These are phyloP conservation scores for Raphanus hybrid DNA, from an alignment of 441 rosid species.

Conservation along the genomic window DNA sequence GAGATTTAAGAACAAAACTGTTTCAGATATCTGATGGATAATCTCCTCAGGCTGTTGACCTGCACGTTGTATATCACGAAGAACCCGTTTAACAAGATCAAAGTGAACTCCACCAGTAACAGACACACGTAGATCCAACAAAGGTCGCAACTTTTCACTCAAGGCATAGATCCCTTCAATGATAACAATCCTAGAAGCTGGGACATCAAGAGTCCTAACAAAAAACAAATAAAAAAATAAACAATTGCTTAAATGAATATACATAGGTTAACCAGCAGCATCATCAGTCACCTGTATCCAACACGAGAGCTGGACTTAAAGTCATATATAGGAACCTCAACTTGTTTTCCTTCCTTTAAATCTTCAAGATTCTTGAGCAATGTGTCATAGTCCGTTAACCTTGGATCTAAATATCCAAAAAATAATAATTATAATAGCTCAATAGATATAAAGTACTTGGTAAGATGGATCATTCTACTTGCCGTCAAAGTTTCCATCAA, in stretches of 20 bases:
- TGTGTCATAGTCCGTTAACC: conserved; percentile 95
- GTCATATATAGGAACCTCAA: conserved; percentile 91
- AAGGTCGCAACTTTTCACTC: conserved; percentile 84
- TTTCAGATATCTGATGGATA: conserved; percentile 97
- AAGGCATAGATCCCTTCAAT: conserved; percentile 97
- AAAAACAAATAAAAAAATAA: conserved; percentile 22
- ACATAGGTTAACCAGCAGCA: background rate
- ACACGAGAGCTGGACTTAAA: conserved; percentile 88
- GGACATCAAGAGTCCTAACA: conserved; percentile 86
- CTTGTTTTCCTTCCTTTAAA: conserved; percentile 79
- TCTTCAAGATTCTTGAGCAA: conserved; percentile 83
- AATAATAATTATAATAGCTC: conserved; percentile 21
- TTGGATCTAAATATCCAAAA: conserved; percentile 71
- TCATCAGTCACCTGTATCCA: conserved; percentile 78
- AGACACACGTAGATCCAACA: conserved; percentile 89
- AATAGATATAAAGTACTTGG: background rate
- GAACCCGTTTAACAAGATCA: conserved; percentile 97
- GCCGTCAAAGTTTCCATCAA: conserved; percentile 98
- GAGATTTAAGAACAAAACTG: conserved; percentile 54
- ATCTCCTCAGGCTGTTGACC: conserved; percentile 99
- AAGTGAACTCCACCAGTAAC: conserved; percentile 99
- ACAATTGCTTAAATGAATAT: background rate
- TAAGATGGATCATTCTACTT: conserved; percentile 15
- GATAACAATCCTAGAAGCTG: conserved; percentile 88
- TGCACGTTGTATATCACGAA: conserved; percentile 97